These are phyloP conservation scores for Penicillium bialowiezense DNA, from an alignment of 495 filamentous ascomycete species.

Conservation along the genomic window DNA sequence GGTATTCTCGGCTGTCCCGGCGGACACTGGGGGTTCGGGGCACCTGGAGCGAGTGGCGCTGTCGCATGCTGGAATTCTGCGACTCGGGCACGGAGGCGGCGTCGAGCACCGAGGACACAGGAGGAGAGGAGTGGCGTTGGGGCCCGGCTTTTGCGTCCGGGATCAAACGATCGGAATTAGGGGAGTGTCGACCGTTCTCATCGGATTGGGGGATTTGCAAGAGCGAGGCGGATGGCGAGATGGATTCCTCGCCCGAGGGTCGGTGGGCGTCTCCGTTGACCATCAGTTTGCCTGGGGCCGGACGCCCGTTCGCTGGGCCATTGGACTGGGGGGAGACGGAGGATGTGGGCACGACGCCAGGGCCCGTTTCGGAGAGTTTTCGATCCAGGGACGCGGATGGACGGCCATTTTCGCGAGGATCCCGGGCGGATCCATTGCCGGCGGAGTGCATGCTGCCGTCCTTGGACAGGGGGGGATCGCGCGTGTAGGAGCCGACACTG, in stretches of 20 bases:
- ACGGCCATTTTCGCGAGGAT: constrained; percentile 38
- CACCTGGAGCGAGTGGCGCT: constrained; percentile 90
- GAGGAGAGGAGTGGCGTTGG: constrained; percentile 75
- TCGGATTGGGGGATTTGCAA: constrained; percentile 36
- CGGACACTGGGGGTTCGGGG: constrained; percentile 54
- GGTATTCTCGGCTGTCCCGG: constrained; percentile 53
- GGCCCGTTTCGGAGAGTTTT: constrained; percentile 33
- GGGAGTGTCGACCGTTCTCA: constrained; percentile 36
- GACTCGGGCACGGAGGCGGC: constrained; percentile 41
- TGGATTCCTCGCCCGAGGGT: constrained; percentile 32
- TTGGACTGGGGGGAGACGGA: constrained; percentile 33
- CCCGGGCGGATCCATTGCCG: constrained; percentile 42
- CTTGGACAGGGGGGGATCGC: constrained; percentile 47
- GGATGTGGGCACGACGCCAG: constrained; percentile 30
- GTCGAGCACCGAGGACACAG: constrained; percentile 50
- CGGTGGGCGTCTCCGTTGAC: constrained; percentile 41
- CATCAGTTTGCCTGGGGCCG: constrained; percentile 33
- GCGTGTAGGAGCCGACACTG: constrained; percentile 49
- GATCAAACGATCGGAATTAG: constrained; percentile 39
- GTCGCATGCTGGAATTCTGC: constrained; percentile 55
- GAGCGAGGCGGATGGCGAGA: constrained; percentile 27
- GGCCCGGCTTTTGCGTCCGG: constrained; percentile 39
- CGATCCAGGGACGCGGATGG: constrained; percentile 36
- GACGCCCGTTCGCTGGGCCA: constrained; percentile 27
- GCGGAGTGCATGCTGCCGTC: constrained; percentile 53